phyloP scores from a whole-genome alignment of 805 yeast species.

The Metschnikowia cerradonensis region DNA sequence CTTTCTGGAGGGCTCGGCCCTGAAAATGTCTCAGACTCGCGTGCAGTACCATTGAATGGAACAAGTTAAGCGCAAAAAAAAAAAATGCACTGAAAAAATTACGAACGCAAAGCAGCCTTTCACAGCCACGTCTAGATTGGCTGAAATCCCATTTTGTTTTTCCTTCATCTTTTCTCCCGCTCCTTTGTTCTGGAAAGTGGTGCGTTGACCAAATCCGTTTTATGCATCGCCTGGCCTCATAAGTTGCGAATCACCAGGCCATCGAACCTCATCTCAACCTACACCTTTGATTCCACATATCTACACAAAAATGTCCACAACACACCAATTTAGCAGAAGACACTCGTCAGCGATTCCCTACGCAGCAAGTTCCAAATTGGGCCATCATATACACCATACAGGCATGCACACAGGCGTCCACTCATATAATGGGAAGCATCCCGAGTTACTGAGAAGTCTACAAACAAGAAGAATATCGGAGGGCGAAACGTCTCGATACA shows the following conservation, averaged over 20 bases:
- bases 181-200: background rate
- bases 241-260: background rate
- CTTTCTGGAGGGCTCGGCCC: constrained; percentile 1
- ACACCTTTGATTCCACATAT: background rate
- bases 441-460: constrained; percentile 9
- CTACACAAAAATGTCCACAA: constrained; percentile 2
- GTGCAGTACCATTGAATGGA: background rate
- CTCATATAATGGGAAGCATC: constrained; percentile 2
- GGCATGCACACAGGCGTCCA: constrained; percentile 7
- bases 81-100: constrained; percentile 1
- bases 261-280: constrained; percentile 4
- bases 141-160: background rate
- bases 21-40: background rate
- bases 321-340: constrained; percentile 16
- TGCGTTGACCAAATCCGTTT: background rate
- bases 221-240: background rate
- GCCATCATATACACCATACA: constrained; percentile 12
- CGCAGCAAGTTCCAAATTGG: constrained; percentile 13
- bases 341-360: constrained; percentile 19
- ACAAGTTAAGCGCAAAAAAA: background rate
- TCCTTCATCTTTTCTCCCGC: background rate
- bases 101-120: background rate
- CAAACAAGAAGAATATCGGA: constrained; percentile 64
- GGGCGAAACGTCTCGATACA: constrained; percentile 80
- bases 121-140: background rate